Conservation (phyloP, 1,284 basidiomycete genomes). For the Cryptococcus sp. region DNA sequence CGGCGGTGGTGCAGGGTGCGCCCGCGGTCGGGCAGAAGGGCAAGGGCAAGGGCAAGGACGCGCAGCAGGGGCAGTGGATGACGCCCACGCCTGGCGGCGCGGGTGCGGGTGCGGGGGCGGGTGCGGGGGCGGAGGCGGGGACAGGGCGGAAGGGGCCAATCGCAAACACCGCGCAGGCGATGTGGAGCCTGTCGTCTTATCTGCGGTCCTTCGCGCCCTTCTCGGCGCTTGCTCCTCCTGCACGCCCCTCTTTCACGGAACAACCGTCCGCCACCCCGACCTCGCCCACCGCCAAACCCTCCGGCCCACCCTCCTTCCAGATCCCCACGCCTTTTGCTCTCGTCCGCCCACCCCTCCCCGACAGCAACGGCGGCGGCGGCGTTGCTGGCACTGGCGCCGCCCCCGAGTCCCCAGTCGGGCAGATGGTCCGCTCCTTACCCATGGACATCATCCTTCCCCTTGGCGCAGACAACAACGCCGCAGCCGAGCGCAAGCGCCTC, state of each 20-base stretch:
- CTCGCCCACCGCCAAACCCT: not conserved
- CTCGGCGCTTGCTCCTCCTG: slow-evolving; percentile 22
- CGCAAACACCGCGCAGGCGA: slow-evolving; percentile 28
- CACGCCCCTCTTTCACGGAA: slow-evolving; percentile 11
- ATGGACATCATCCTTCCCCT: slow-evolving; percentile 42
- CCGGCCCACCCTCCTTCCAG: not conserved
- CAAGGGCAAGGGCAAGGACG: too few relatives aligned
- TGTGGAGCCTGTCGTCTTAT: slow-evolving; percentile 42
- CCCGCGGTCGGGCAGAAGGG: not conserved
- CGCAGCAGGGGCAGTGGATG: not conserved
- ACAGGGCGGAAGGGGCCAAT: slow-evolving; percentile 21
- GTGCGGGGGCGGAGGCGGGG: too few relatives aligned
- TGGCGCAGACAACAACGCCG: slow-evolving; percentile 13
- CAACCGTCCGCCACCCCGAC: not conserved
- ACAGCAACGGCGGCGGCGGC: slow-evolving; percentile 9
- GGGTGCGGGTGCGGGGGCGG: too few relatives aligned
- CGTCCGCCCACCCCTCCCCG: slow-evolving; percentile 1
- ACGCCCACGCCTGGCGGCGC: not conserved
- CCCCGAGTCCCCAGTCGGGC: slow-evolving; percentile 16
- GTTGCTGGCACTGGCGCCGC: too few relatives aligned
- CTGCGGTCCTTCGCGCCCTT: slow-evolving; percentile 42
- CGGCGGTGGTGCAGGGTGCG: not conserved
- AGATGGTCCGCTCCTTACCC: slow-evolving; percentile 42
- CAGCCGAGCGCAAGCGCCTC: slow-evolving; percentile 19
- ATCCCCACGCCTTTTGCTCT: not conserved